Evolutionary conservation across 805 yeast genomes (phyloP).

Genomic region (Suhomyces kilbournensis): DNA sequence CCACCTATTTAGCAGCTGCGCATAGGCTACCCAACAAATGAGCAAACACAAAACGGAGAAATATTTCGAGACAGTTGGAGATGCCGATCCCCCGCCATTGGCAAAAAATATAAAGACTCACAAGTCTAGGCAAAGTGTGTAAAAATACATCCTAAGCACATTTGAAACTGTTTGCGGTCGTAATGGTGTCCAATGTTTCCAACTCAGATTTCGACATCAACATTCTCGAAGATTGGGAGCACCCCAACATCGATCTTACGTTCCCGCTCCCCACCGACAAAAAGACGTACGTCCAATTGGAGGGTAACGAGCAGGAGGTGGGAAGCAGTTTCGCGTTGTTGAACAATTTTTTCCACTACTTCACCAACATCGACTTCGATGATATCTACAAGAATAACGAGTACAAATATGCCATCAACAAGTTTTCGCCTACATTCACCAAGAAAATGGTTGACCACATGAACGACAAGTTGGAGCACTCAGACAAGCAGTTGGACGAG

Average conservation of each 20-base stretch:
- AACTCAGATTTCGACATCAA: slow-evolving; percentile 35
- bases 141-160: not conserved
- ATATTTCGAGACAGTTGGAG: not conserved
- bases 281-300: slow-evolving; percentile 26
- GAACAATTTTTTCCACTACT: slow-evolving; percentile 29
- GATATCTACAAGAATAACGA: slow-evolving; percentile 34
- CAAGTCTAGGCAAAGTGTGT: not conserved
- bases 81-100: not conserved
- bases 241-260: slow-evolving; percentile 30
- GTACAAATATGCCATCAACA: slow-evolving; percentile 32
- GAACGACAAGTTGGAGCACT: slow-evolving; percentile 29
- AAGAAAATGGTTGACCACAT: slow-evolving; percentile 26
- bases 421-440: slow-evolving; percentile 26
- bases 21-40: not conserved
- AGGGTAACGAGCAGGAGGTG: slow-evolving; percentile 27
- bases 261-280: slow-evolving; percentile 41
- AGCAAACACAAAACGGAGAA: not conserved
- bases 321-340: slow-evolving; percentile 20
- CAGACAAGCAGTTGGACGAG: slow-evolving; percentile 35
- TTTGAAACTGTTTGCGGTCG: not conserved
- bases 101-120: not conserved
- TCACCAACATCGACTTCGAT: slow-evolving; percentile 26
- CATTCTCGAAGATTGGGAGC: slow-evolving; percentile 29
- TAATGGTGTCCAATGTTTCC: slow-evolving; percentile 6
- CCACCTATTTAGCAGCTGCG: not conserved